Conservation (phyloP, 225 moss, liverwort and hornwort species). For the Physcomitrium patens region DNA sequence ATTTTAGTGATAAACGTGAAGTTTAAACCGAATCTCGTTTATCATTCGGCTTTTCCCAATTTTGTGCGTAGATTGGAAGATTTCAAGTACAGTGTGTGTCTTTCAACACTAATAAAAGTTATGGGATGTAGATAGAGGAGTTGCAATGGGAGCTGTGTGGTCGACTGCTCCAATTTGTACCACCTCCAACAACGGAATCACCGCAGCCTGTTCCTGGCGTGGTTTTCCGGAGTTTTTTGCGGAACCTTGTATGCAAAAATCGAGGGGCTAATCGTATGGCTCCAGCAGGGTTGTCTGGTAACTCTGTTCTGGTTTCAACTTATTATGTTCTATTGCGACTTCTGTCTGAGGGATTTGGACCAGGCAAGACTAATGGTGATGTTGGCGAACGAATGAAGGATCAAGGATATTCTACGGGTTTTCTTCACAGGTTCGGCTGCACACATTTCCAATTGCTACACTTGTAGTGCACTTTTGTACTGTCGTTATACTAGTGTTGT, state of each 20-base stretch:
- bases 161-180: slow-evolving; percentile 84
- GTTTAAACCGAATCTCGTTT: no score
- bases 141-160: slow-evolving; percentile 95
- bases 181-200: slow-evolving; percentile 59
- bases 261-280: slow-evolving; percentile 92
- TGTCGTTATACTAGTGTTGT: background rate
- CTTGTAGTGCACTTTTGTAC: background rate
- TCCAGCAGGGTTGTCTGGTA: slow-evolving; percentile 97
- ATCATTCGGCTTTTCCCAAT: no score
- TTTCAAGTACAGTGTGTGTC: no score
- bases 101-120: background rate
- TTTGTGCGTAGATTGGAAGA: no score
- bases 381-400: slow-evolving; percentile 64
- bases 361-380: slow-evolving; percentile 63
- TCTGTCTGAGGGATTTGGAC: slow-evolving; percentile 84
- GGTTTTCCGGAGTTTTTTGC: slow-evolving; percentile 80
- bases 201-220: slow-evolving; percentile 79
- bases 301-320: slow-evolving; percentile 92
- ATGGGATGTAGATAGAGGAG: slow-evolving; percentile 76
- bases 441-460: no score
- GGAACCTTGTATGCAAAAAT: slow-evolving; percentile 82
- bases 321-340: slow-evolving; percentile 92
- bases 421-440: slow-evolving; percentile 65
- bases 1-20: no score
- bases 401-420: slow-evolving; percentile 62